Evolutionary conservation across 345 rosid genomes (phyloP).

Genomic region (Brassica incana): DNA sequence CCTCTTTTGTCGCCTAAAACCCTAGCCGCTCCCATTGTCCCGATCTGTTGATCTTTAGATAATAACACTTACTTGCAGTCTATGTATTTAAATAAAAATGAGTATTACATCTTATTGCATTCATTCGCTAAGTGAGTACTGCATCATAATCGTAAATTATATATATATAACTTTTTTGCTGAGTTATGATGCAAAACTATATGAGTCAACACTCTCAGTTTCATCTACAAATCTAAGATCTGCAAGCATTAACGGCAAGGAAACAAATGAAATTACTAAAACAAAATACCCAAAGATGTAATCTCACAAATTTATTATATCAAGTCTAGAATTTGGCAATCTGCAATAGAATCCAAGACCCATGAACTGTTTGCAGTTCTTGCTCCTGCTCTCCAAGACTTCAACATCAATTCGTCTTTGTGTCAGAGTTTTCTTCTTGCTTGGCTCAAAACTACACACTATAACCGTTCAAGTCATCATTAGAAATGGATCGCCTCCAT

Average conservation of each 20-base stretch:
- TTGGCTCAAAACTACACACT: slow-evolving; percentile 63
- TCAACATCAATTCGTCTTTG: slow-evolving; percentile 57
- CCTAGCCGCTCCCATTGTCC: too few species aligned
- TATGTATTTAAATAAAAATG: too few species aligned
- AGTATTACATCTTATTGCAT: background rate
- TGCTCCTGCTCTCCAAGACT: slow-evolving; percentile 46
- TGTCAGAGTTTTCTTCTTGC: slow-evolving; percentile 45
- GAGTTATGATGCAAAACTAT: too few species aligned
- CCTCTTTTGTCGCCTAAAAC: too few species aligned
- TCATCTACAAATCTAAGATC: too few species aligned
- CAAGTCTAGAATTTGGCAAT: slow-evolving; percentile 40
- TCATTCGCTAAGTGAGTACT: background rate
- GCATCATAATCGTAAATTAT: too few species aligned
- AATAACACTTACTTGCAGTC: background rate
- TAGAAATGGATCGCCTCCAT: slow-evolving; percentile 61
- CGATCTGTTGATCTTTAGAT: too few species aligned
- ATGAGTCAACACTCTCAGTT: too few species aligned
- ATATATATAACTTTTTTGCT: too few species aligned
- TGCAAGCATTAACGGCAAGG: too few species aligned
- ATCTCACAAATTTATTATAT: background rate
- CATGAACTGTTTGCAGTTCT: slow-evolving; percentile 72
- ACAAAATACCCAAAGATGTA: background rate
- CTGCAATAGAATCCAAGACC: slow-evolving; percentile 81
- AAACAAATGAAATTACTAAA: too few species aligned
- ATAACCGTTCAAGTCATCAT: slow-evolving; percentile 47